phyloP scores from a whole-genome alignment of 1,284 basidiomycete species.

The Sphaerobolus stellatus region DNA sequence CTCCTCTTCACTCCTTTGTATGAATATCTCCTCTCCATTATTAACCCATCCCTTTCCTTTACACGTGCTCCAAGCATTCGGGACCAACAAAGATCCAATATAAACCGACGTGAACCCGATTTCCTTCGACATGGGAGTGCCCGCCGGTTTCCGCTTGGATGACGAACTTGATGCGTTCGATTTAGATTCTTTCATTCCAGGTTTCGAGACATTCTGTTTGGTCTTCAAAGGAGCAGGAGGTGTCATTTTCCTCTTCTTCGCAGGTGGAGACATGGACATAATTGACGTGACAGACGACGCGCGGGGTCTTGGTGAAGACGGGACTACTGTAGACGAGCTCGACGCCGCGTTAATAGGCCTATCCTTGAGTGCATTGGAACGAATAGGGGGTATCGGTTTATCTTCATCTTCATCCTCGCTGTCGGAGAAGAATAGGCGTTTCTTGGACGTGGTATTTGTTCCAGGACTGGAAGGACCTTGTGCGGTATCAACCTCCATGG shows the following conservation, averaged over 20 bases:
- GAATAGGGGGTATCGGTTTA: too few species aligned
- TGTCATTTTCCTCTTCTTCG: conserved; percentile 55
- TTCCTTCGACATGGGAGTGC: background rate
- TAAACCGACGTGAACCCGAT: conserved; percentile 34
- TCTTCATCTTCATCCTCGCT: conserved; percentile 59
- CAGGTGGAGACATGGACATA: conserved; percentile 13
- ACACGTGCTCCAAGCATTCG: conserved; percentile 79
- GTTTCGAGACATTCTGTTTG: conserved; percentile 4
- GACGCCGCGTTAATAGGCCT: conserved; percentile 29
- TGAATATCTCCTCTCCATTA: conserved; percentile 55
- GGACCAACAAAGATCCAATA: conserved; percentile 67
- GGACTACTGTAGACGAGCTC: conserved; percentile 36
- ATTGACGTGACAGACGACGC: conserved; percentile 21
- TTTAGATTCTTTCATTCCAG: background rate
- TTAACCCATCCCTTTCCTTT: conserved; percentile 70
- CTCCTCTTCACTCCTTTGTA: conserved; percentile 55
- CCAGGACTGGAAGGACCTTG: background rate
- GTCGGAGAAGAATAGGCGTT: conserved; percentile 54
- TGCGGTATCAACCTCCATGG: conserved; percentile 3
- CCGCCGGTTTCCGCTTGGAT: too few species aligned
- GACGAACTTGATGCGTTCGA: background rate
- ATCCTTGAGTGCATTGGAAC: conserved; percentile 14
- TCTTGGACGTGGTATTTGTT: conserved; percentile 17
- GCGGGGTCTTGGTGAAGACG: conserved; percentile 24
- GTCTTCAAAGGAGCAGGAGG: conserved; percentile 17